Percentiles rank a stretch among this genome's conserved stretches.
phyloP scores from a whole-genome alignment of 2,329 filamentous ascomycete genomes.

The Verticillium isaacii region DNA sequence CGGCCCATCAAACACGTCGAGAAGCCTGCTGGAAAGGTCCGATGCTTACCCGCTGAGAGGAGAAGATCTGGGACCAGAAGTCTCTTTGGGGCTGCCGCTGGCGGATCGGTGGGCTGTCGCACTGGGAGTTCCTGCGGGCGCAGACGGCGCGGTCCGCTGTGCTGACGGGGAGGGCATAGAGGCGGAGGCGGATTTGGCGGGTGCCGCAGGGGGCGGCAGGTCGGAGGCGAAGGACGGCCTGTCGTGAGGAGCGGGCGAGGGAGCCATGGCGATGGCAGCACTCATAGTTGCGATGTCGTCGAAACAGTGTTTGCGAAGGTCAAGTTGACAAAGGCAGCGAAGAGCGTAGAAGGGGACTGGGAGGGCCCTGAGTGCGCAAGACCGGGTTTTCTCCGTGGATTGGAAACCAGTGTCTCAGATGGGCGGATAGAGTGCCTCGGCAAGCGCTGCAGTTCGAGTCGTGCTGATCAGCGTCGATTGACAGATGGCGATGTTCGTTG shows the following conservation, averaged over 20 bases:
- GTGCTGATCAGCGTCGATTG: not conserved
- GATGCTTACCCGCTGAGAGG: slow-evolving; percentile 54
- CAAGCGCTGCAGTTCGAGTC: not conserved
- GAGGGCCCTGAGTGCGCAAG: not conserved
- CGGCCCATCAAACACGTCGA: not conserved
- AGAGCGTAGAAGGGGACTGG: not conserved
- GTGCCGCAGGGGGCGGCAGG: slow-evolving; percentile 22
- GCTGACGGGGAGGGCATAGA: slow-evolving; percentile 35
- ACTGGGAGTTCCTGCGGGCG: slow-evolving; percentile 35
- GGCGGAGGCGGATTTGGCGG: slow-evolving; percentile 26
- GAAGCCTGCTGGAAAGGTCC: not conserved
- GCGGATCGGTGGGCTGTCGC: slow-evolving; percentile 41
- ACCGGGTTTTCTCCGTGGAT: not conserved
- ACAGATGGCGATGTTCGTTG: not conserved
- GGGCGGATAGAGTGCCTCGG: not conserved
- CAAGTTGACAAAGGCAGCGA: not conserved
- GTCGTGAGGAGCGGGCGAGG: slow-evolving; percentile 63
- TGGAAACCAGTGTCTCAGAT: not conserved
- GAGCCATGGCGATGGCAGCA: slow-evolving; percentile 64
- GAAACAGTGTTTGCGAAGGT: slow-evolving; percentile 11
- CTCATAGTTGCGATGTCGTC: slow-evolving; percentile 47
- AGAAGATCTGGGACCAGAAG: slow-evolving; percentile 45
- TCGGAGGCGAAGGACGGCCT: slow-evolving; percentile 53
- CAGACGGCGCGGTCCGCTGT: slow-evolving; percentile 30
- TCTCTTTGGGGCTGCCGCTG: slow-evolving; percentile 49